A percentile compares a stretch with the other conserved stretches of the same genome.
These are phyloP conservation scores for Hanseniaspora mollemarum DNA, from an alignment of 805 yeast species.

Conservation along the genomic window DNA sequence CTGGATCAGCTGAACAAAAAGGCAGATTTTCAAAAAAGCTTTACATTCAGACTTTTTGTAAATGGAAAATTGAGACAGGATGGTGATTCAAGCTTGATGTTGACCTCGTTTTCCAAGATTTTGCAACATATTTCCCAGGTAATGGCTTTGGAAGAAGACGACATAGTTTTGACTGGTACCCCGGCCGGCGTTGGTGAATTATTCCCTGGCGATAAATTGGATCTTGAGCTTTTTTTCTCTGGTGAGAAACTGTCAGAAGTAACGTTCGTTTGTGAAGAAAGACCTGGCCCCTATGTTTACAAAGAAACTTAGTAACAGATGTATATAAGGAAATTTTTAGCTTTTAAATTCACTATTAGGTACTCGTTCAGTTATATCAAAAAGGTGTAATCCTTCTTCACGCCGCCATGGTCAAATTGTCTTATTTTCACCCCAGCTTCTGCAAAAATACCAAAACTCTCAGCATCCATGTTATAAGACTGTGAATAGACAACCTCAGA, in stretches of 20 bases:
- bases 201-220: conserved; percentile 63
- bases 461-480: conserved; percentile 80
- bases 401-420: conserved; percentile 34
- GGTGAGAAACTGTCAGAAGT: conserved; percentile 46
- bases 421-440: conserved; percentile 66
- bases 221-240: conserved; percentile 48
- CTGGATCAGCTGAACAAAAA: conserved; percentile 51
- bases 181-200: conserved; percentile 94
- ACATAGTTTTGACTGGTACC: conserved; percentile 86
- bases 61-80: conserved; percentile 62
- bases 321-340: too few relatives aligned
- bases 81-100: conserved; percentile 72
- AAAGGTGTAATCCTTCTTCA: not conserved
- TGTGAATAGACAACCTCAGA: conserved; percentile 86
- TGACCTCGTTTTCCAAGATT: conserved; percentile 74
- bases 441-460: conserved; percentile 57
- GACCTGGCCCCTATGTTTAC: conserved; percentile 51
- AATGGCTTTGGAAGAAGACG: conserved; percentile 87
- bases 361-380: too few relatives aligned
- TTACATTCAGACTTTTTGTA: conserved; percentile 33
- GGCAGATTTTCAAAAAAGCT: conserved; percentile 37
- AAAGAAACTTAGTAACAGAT: conserved; percentile 30
- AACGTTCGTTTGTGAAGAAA: conserved; percentile 32
- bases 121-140: conserved; percentile 70
- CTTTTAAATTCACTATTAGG: too few relatives aligned